Evolutionary conservation across 2,329 filamentous ascomycete species (phyloP).

Genomic region (Diaporthe longicolla): DNA sequence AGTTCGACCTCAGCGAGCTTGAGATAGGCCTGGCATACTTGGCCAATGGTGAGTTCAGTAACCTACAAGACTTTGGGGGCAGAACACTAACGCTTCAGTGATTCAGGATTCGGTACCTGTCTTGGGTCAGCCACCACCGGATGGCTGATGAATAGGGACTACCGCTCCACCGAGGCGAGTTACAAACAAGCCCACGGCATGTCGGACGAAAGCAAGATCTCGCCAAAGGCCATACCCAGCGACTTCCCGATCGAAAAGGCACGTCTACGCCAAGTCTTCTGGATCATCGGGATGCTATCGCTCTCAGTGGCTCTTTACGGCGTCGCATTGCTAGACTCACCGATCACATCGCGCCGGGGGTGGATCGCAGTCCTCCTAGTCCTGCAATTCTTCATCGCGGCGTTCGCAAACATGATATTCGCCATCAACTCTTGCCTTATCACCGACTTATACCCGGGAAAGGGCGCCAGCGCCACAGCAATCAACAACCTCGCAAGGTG

Average conservation of each 20-base stretch:
- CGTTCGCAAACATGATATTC: constrained; percentile 54
- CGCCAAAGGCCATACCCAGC: background rate
- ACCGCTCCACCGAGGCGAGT: constrained; percentile 33
- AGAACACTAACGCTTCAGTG: constrained; percentile 42
- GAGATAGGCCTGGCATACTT: background rate
- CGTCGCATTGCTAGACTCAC: background rate
- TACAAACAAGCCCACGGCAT: constrained; percentile 20
- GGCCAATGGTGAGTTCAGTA: background rate
- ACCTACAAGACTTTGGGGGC: too few relatives aligned
- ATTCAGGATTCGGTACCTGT: constrained; percentile 50
- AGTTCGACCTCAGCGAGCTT: constrained; percentile 41
- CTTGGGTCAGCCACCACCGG: constrained; percentile 49
- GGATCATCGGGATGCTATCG: constrained; percentile 55
- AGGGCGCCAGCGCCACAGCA: constrained; percentile 51
- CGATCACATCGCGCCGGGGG: constrained; percentile 35
- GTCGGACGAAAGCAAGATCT: background rate
- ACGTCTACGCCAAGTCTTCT: constrained; percentile 56
- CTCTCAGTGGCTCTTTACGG: constrained; percentile 53
- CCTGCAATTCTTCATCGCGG: constrained; percentile 54
- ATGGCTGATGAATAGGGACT: constrained; percentile 51
- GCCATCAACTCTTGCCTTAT: constrained; percentile 52
- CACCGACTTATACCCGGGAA: constrained; percentile 51
- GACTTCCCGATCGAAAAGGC: constrained; percentile 45
- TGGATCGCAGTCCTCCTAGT: constrained; percentile 49
- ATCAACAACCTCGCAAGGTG: constrained; percentile 53